A percentile compares a stretch with the other conserved stretches of the same genome.
phyloP scores from a whole-genome alignment of 2,329 filamentous ascomycete genomes.

The Ophiostoma tasmaniense region DNA sequence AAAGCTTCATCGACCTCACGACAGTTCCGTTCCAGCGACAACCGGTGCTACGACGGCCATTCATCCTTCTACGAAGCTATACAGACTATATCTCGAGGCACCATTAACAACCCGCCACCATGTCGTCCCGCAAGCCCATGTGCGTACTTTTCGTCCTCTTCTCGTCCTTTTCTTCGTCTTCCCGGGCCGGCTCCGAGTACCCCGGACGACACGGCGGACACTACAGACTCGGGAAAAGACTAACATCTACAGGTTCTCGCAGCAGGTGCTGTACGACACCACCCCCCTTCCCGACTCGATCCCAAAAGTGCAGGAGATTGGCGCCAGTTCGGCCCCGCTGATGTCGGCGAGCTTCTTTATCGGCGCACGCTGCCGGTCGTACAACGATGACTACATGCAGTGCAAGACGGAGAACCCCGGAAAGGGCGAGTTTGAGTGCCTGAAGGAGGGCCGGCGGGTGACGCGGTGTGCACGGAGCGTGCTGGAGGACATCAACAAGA shows the following conservation, averaged over 20 bases:
- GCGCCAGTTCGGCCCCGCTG: constrained; percentile 84
- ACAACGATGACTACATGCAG: constrained; percentile 99
- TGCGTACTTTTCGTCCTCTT: constrained; percentile 29
- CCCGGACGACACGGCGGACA: no score
- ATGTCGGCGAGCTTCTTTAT: constrained; percentile 94
- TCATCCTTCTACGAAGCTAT: neutral
- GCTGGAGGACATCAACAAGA: constrained; percentile 91
- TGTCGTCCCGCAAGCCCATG: constrained; percentile 54
- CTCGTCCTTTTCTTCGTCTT: neutral
- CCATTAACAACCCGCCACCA: constrained; percentile 26
- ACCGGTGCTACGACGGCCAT: neutral
- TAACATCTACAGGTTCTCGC: constrained; percentile 65
- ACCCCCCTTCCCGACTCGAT: constrained; percentile 89
- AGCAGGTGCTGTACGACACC: constrained; percentile 87
- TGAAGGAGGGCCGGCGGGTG: constrained; percentile 93
- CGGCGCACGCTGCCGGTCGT: constrained; percentile 84
- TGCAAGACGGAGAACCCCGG: constrained; percentile 95
- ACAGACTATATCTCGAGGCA: constrained; percentile 25
- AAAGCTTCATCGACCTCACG: neutral
- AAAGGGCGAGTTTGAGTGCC: constrained; percentile 82
- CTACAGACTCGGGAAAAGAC: neutral
- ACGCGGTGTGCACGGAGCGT: constrained; percentile 94
- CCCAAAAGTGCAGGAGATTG: constrained; percentile 88
- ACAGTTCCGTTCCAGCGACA: neutral
- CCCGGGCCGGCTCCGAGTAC: neutral